A percentile compares a stretch with the other conserved stretches of the same genome.
These are phyloP conservation scores for Rutstroemia sydowiana DNA, from an alignment of 2,329 filamentous ascomycete genomes.

Conservation along the genomic window DNA sequence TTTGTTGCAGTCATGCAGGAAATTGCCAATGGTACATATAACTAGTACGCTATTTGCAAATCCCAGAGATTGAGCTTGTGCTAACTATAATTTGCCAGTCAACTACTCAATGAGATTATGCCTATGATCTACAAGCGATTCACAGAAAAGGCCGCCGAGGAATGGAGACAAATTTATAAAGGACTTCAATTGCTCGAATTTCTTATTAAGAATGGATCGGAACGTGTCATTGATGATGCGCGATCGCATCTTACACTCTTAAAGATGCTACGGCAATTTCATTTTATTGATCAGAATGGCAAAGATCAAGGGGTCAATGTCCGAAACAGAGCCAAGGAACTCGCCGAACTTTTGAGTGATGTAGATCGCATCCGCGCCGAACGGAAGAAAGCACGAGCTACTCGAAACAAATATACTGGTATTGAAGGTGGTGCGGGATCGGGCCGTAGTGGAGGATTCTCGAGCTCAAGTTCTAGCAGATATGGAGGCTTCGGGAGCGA, in stretches of 20 bases:
- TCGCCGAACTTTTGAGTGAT: conserved; percentile 87
- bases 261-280: conserved; percentile 98
- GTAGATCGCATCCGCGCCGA: conserved; percentile 78
- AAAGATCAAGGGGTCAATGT: conserved; percentile 99
- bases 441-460: conserved; percentile 48
- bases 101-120: conserved; percentile 98
- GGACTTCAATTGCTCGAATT: conserved; percentile 93
- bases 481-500: conserved; percentile 94
- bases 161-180: conserved; percentile 99
- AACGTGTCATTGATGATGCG: conserved; percentile 94
- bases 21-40: conserved; percentile 95
- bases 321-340: conserved; percentile 89
- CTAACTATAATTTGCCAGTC: conserved; percentile 45
- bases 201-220: conserved; percentile 95
- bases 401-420: conserved; percentile 91
- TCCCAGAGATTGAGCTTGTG: not conserved
- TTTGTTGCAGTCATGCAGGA: conserved; percentile 67
- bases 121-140: conserved; percentile 99
- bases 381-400: conserved; percentile 82
- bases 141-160: conserved; percentile 94
- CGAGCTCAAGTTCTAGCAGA: conserved; percentile 36
- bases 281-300: conserved; percentile 91
- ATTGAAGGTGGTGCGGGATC: conserved; percentile 73
- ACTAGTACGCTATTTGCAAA: conserved; percentile 63
- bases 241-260: conserved; percentile 89